phyloP scores from a whole-genome alignment of 73 alveolate species.

The Blepharisma japonicum region DNA sequence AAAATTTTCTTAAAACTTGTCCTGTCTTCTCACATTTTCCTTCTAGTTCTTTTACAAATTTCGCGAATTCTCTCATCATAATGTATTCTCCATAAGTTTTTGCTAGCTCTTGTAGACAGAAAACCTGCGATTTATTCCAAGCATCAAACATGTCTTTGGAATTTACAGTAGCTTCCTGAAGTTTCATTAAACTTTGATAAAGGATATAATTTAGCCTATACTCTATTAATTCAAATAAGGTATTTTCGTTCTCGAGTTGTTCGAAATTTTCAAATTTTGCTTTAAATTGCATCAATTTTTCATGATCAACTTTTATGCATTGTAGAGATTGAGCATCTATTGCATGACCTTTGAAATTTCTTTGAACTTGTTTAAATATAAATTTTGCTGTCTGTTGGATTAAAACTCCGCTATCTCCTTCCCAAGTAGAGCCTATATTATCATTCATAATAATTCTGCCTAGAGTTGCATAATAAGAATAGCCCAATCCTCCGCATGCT shows the following conservation, averaged over 20 bases:
- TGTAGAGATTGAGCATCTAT: constrained; percentile 19
- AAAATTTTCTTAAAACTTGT: neutral
- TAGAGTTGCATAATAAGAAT: constrained; percentile 56
- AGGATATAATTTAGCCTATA: neutral
- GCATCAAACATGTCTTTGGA: neutral
- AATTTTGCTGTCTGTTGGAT: constrained; percentile 67
- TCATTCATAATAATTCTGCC: constrained; percentile 21
- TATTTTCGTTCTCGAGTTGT: no score
- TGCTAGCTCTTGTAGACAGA: no score
- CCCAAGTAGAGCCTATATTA: constrained; percentile 51
- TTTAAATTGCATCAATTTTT: neutral
- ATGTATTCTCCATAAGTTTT: neutral
- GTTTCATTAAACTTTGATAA: neutral
- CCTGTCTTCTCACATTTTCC: neutral
- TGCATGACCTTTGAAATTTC: constrained; percentile 35
- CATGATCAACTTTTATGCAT: neutral
- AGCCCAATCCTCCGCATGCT: constrained; percentile 75
- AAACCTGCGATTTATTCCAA: neutral
- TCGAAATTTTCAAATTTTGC: no score
- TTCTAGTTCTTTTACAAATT: neutral
- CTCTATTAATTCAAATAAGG: no score
- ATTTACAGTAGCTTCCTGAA: neutral
- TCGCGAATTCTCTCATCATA: neutral
- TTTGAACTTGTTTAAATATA: constrained; percentile 35
- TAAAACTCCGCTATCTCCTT: constrained; percentile 78